Evolutionary conservation across 805 yeast species (phyloP).

Genomic region (Yarrowia sp.): DNA sequence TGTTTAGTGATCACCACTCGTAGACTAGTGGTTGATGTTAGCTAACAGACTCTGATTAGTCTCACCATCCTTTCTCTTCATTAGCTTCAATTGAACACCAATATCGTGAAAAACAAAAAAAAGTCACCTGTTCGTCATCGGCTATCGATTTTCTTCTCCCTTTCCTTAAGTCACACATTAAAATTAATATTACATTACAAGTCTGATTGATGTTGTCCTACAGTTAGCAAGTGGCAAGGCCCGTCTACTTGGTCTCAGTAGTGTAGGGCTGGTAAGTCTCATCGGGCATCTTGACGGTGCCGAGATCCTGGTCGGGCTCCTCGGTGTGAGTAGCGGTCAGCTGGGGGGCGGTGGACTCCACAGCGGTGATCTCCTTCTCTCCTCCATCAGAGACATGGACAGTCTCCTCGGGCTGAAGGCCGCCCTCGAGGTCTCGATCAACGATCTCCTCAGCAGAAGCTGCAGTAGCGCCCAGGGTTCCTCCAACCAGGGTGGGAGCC

Average conservation of each 20-base stretch:
- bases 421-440: constrained; percentile 2
- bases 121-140: too few species aligned
- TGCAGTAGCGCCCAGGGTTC: neutral
- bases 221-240: constrained; percentile 7
- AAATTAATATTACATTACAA: constrained; percentile 7
- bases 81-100: too few species aligned
- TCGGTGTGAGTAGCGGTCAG: neutral
- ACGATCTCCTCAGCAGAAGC: neutral
- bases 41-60: too few species aligned
- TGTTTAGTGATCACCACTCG: too few species aligned
- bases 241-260: neutral
- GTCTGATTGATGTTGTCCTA: neutral
- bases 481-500: neutral
- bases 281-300: constrained; percentile 21
- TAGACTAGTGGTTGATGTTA: too few species aligned
- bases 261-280: constrained; percentile 19
- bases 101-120: too few species aligned
- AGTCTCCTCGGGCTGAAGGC: constrained; percentile 12
- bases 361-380: neutral
- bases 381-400: constrained; percentile 5
- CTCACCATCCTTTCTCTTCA: too few species aligned
- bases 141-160: too few species aligned
- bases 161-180: neutral
- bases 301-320: neutral
- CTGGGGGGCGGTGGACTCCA: neutral